Evolutionary conservation across 2,329 filamentous ascomycete species (phyloP), one percentile per base, ranked within the genome.

Genomic region (Colletotrichum lindemuthianum): DNA sequence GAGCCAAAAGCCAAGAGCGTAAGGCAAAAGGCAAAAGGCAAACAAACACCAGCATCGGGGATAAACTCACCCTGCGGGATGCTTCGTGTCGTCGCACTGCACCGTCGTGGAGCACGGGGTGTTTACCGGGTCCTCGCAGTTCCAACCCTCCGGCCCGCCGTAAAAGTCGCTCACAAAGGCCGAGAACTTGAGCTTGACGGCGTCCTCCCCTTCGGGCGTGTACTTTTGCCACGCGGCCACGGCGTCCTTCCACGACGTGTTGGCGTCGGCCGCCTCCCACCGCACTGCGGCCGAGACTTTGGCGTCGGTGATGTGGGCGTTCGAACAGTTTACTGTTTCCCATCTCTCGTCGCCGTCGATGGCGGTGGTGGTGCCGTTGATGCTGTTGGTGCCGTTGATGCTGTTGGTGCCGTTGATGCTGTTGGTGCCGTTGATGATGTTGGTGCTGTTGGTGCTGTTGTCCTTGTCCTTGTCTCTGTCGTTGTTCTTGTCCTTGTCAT

Each of bases 131-230:
- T 63, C 54, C n/a, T 59, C 53, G n/a, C 59, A 63, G 4, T 59
- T 10, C 59, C 53, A 59, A 6, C 59, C 59, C 16, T 63, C 59
- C 1, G 59, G 59, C 4, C 59, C 53, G 34, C 59, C 54, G 34
- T 63, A 63, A 11, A 45, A 63, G 12, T 63, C 54, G 45, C 53
- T 63, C n/a, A 59, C 41, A 2, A 63, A 59, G 6, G 59, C 59
- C 0, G 59, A 47, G 1, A 63, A 63, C 1, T 47, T 59, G 8
- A 63, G 59, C 5, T 47, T 41, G 6, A 51, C 33, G 2, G 8
- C 43, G 2, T 33, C 55, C 11, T 33, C 40, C 8, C n/a, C 54
- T 3, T 24, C 24, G 1, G 59, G 59, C 8, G 6, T 41, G 1
- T 51, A 63, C 11, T 15, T 15, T 8, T 51, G n/a, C 59, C 59